A percentile compares a stretch with the other conserved stretches of the same genome.
These are phyloP conservation scores for Penicillium sclerotigenum DNA, from an alignment of 2,329 filamentous ascomycete genomes.

Conservation along the genomic window DNA sequence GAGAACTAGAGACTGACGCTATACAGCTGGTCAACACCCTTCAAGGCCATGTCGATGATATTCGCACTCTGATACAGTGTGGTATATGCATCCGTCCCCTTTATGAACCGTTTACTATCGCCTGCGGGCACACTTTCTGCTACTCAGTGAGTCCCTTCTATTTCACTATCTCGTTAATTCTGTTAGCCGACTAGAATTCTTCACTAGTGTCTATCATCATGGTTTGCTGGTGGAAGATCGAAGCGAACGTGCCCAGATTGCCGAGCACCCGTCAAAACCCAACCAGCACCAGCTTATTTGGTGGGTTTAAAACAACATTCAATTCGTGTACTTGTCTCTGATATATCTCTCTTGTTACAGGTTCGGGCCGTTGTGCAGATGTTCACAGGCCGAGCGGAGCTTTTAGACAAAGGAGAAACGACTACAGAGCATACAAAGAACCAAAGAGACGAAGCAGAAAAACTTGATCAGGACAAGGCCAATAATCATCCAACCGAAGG, in stretches of 20 bases:
- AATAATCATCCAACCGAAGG: slow-evolving; percentile 49
- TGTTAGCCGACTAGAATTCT: slow-evolving; percentile 19
- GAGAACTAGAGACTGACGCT: slow-evolving; percentile 12
- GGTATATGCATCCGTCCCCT: slow-evolving; percentile 66
- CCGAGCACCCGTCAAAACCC: slow-evolving; percentile 55
- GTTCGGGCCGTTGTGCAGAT: slow-evolving; percentile 63
- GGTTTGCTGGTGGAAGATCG: slow-evolving; percentile 52
- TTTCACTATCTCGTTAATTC: background rate
- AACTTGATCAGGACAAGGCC: slow-evolving; percentile 59
- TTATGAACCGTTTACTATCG: slow-evolving; percentile 67
- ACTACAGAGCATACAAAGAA: slow-evolving; percentile 58
- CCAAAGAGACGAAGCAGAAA: slow-evolving; percentile 58
- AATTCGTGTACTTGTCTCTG: background rate
- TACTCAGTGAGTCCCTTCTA: slow-evolving; percentile 53
- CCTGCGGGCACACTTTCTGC: slow-evolving; percentile 70
- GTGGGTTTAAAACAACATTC: slow-evolving; percentile 40
- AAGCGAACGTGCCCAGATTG: slow-evolving; percentile 69
- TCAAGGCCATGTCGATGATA: slow-evolving; percentile 57
- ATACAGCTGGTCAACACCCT: slow-evolving; percentile 42
- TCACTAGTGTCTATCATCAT: slow-evolving; percentile 54
- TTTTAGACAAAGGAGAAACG: slow-evolving; percentile 62
- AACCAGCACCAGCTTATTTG: slow-evolving; percentile 64
- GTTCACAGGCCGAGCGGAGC: slow-evolving; percentile 58
- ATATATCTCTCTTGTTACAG: slow-evolving; percentile 33
- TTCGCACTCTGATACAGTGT: slow-evolving; percentile 61